phyloP scores from a whole-genome alignment of 495 filamentous ascomycete species.

The Cairneyella variabilis region DNA sequence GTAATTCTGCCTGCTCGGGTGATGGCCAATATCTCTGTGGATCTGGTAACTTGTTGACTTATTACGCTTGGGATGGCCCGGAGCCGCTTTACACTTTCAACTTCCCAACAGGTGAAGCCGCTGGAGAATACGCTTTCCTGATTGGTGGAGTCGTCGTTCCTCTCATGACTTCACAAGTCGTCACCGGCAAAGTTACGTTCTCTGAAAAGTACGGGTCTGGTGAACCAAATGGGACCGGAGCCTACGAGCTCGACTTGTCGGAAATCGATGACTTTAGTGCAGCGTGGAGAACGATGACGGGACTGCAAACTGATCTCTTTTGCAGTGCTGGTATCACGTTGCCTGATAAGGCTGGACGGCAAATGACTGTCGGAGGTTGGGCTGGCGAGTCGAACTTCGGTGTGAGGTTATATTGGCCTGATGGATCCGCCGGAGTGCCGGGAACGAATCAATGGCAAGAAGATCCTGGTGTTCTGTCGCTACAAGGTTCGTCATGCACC shows the following conservation, averaged over 20 bases:
- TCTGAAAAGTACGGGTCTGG: slow-evolving; percentile 61
- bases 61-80: slow-evolving; percentile 38
- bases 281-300: slow-evolving; percentile 58
- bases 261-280: slow-evolving; percentile 19
- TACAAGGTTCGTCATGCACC: too few species aligned
- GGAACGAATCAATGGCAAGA: slow-evolving; percentile 64
- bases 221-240: slow-evolving; percentile 54
- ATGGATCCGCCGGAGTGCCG: slow-evolving; percentile 50
- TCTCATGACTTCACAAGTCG: slow-evolving; percentile 53
- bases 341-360: slow-evolving; percentile 59
- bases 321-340: slow-evolving; percentile 58
- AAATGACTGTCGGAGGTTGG: slow-evolving; percentile 65
- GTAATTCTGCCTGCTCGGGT: slow-evolving; percentile 52
- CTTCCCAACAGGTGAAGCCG: slow-evolving; percentile 45
- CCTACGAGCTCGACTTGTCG: slow-evolving; percentile 59
- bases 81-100: slow-evolving; percentile 9
- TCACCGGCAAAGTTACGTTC: slow-evolving; percentile 61
- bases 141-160: slow-evolving; percentile 57
- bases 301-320: slow-evolving; percentile 62
- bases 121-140: slow-evolving; percentile 51
- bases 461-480: slow-evolving; percentile 49
- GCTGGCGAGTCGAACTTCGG: slow-evolving; percentile 58
- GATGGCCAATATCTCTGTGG: slow-evolving; percentile 52
- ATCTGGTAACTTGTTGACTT: slow-evolving; percentile 45
- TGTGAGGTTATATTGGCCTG: slow-evolving; percentile 59